phyloP scores from a whole-genome alignment of 2,329 filamentous ascomycete species.

The Hypomyces perniciosus region DNA sequence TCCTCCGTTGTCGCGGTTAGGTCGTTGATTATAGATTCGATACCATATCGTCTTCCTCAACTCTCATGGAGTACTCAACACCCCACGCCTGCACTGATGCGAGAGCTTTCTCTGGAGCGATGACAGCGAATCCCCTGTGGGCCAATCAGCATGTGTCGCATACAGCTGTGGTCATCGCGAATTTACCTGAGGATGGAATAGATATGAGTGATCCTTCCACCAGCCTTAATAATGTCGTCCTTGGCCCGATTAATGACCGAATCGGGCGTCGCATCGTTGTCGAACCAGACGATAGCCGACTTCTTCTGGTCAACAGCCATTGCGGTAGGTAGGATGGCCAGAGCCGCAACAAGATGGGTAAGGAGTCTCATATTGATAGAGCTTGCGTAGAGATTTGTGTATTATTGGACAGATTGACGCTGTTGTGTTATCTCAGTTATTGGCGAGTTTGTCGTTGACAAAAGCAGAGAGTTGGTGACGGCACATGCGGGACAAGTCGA shows the following conservation, averaged over 20 bases:
- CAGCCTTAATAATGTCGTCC: constrained; percentile 60
- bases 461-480: no score
- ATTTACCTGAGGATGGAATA: constrained; percentile 64
- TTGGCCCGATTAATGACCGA: constrained; percentile 65
- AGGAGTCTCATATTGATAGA: constrained; percentile 56
- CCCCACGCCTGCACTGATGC: constrained; percentile 60
- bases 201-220: constrained; percentile 73
- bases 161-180: background rate
- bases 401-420: constrained; percentile 34
- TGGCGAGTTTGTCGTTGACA: no score
- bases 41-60: constrained; percentile 74
- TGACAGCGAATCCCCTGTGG: constrained; percentile 68
- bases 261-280: constrained; percentile 57
- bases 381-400: background rate
- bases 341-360: constrained; percentile 45
- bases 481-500: no score
- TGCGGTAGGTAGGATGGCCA: constrained; percentile 53
- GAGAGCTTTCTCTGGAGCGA: constrained; percentile 63
- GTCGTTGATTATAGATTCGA: constrained; percentile 28
- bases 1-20: no score
- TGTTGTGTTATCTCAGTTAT: no score
- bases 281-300: constrained; percentile 73
- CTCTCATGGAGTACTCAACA: constrained; percentile 37
- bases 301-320: constrained; percentile 62
- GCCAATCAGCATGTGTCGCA: constrained; percentile 20